Evolutionary conservation across 2,329 filamentous ascomycete species (phyloP).

Genomic region (Fusarium citri): DNA sequence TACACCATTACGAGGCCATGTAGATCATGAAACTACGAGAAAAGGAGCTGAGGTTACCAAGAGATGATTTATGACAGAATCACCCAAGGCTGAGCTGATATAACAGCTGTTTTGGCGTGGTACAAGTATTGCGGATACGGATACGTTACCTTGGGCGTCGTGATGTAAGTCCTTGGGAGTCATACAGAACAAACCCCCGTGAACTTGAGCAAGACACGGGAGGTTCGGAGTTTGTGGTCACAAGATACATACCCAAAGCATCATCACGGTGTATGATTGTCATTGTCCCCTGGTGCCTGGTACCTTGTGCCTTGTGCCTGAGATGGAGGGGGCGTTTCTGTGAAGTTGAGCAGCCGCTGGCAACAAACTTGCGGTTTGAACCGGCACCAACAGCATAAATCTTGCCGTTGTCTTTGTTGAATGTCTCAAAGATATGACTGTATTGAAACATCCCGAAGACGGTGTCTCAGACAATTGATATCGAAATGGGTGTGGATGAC

Average conservation of each 20-base stretch:
- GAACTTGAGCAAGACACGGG: slow-evolving; percentile 8
- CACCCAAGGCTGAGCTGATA: slow-evolving; percentile 8
- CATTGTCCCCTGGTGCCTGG: slow-evolving; percentile 36
- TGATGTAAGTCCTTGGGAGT: background rate
- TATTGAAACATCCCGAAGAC: slow-evolving; percentile 28
- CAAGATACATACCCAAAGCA: background rate
- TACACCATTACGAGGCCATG: slow-evolving; percentile 1
- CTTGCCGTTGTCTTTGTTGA: slow-evolving; percentile 1
- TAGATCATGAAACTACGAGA: background rate
- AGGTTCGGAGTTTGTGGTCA: slow-evolving; percentile 18
- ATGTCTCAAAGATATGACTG: slow-evolving; percentile 11
- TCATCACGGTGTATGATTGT: slow-evolving; percentile 16
- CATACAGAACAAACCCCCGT: slow-evolving; percentile 2
- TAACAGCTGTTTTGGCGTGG: slow-evolving; percentile 10
- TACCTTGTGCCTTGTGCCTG: slow-evolving; percentile 26
- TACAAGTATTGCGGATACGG: slow-evolving; percentile 24
- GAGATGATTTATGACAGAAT: slow-evolving; percentile 15
- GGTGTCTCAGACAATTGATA: slow-evolving; percentile 22
- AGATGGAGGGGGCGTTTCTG: slow-evolving; percentile 25
- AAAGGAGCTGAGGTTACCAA: background rate
- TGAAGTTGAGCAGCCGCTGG: background rate
- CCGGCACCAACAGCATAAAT: slow-evolving; percentile 16
- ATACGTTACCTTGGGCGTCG: slow-evolving; percentile 33
- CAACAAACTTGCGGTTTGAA: slow-evolving; percentile 34
- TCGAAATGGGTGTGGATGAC: slow-evolving; percentile 23